phyloP scores from a whole-genome alignment of 1,284 basidiomycete genomes.

The Microbotryum violaceum region DNA sequence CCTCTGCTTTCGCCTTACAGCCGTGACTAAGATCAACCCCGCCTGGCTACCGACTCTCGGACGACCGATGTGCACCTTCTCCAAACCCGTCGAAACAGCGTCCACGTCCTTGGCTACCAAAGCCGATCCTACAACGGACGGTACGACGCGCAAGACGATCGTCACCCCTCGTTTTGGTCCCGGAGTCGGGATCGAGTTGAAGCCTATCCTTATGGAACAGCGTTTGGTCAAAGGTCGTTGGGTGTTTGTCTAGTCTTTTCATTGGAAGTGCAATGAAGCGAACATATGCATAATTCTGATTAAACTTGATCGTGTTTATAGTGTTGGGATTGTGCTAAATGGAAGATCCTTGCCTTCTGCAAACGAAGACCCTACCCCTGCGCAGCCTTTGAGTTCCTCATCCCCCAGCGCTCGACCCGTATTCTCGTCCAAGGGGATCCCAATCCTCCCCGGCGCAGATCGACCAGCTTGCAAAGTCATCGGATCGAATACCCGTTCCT shows the following conservation, averaged over 20 bases:
- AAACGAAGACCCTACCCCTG: no score
- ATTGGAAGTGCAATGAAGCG: neutral
- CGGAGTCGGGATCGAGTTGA: constrained; percentile 67
- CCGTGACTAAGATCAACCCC: constrained; percentile 76
- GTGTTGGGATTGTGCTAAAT: no score
- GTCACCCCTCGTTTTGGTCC: constrained; percentile 75
- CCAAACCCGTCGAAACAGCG: constrained; percentile 26
- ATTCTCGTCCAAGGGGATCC: no score
- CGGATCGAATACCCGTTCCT: no score
- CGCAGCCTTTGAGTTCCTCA: no score
- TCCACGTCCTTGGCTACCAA: constrained; percentile 36
- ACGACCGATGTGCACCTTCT: constrained; percentile 69
- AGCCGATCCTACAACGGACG: constrained; percentile 36
- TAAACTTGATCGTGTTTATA: no score
- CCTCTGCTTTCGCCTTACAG: constrained; percentile 42
- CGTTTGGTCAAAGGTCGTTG: constrained; percentile 43
- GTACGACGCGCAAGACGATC: constrained; percentile 48
- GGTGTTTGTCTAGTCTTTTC: constrained; percentile 31
- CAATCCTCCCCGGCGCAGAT: no score
- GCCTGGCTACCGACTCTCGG: constrained; percentile 81
- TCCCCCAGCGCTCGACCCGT: no score
- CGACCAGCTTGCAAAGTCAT: no score
- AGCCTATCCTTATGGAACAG: constrained; percentile 56
- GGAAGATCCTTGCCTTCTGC: no score
- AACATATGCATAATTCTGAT: neutral